These are phyloP conservation scores for Alternaria sp. DNA, from an alignment of 2,329 filamentous ascomycete species.

Conservation along the genomic window DNA sequence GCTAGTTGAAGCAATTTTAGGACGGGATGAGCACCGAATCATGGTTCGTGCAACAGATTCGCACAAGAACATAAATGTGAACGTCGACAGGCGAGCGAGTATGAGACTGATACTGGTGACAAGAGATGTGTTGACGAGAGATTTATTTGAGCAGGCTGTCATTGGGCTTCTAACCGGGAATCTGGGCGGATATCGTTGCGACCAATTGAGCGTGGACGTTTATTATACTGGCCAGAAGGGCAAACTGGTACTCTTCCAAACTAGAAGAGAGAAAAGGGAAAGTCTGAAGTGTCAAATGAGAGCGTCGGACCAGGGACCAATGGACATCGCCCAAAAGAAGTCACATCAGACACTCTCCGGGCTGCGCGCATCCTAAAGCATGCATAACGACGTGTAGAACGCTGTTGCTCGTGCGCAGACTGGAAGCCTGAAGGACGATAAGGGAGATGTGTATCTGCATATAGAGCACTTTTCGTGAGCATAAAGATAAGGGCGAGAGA, in stretches of 20 bases:
- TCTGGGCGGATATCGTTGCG: constrained; percentile 19
- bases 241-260: constrained; percentile 8
- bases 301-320: constrained; percentile 2
- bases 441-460: constrained; percentile 55
- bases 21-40: neutral
- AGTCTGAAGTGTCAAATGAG: neutral
- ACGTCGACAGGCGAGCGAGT: neutral
- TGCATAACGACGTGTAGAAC: constrained; percentile 56
- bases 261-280: neutral
- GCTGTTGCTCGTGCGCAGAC: constrained; percentile 53
- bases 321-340: neutral
- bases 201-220: constrained; percentile 32
- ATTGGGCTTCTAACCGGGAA: constrained; percentile 38
- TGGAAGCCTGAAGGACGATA: constrained; percentile 30
- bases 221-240: constrained; percentile 39
- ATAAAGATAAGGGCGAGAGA: neutral
- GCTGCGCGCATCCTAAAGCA: constrained; percentile 28
- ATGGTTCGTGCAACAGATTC: neutral
- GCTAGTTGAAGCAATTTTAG: constrained; percentile 29
- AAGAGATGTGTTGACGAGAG: constrained; percentile 44
- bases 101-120: constrained; percentile 50
- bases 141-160: constrained; percentile 51
- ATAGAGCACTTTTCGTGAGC: constrained; percentile 56
- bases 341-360: neutral
- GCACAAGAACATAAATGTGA: neutral